phyloP scores from a whole-genome alignment of 1,284 basidiomycete species.

The Mycena sp. region DNA sequence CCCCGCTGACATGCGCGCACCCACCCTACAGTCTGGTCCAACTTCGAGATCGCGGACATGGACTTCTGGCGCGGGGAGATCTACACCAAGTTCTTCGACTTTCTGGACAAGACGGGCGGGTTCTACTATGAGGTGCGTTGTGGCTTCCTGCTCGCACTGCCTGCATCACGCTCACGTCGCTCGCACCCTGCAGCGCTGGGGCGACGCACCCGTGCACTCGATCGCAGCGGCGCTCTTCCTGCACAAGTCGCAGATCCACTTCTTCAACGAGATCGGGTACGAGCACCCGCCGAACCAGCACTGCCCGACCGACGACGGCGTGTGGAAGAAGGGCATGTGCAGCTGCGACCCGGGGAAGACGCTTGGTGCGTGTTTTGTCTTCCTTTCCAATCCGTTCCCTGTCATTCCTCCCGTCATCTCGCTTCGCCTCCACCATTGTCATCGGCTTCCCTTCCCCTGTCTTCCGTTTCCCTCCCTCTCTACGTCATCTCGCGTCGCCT shows the following conservation, averaged over 20 bases:
- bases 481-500: background rate
- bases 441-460: background rate
- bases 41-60: conserved; percentile 82
- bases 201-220: conserved; percentile 84
- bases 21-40: conserved; percentile 68
- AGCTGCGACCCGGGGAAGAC: conserved; percentile 59
- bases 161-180: background rate
- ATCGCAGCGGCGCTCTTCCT: conserved; percentile 77
- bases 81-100: conserved; percentile 79
- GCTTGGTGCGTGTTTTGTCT: conserved; percentile 54
- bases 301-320: conserved; percentile 62
- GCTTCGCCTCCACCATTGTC: background rate
- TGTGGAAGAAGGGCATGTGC: conserved; percentile 60
- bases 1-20: background rate
- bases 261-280: conserved; percentile 74
- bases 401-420: background rate
- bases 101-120: conserved; percentile 76
- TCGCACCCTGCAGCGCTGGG: conserved; percentile 61
- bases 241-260: conserved; percentile 70
- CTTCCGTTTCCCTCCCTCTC: background rate
- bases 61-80: conserved; percentile 68
- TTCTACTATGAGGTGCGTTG: conserved; percentile 78
- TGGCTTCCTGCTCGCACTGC: background rate
- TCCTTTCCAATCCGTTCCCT: background rate
- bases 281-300: conserved; percentile 69